Conservation (phyloP, 495 filamentous ascomycete genomes). For the Lepraria neglecta region DNA sequence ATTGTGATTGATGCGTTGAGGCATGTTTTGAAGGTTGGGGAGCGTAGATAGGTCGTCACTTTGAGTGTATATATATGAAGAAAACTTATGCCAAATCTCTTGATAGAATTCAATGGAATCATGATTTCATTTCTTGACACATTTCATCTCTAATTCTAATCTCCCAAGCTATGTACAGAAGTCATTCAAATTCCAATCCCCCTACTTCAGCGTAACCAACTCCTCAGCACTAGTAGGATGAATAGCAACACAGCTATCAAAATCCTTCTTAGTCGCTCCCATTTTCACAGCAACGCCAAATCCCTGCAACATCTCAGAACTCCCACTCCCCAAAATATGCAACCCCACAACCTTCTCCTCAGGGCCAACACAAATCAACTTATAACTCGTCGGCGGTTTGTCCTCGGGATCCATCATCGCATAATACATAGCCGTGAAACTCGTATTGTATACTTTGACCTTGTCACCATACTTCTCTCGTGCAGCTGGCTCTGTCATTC, state of each 20-base stretch:
- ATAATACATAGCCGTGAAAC: slow-evolving; percentile 55
- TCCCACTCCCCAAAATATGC: slow-evolving; percentile 51
- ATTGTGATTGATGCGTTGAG: slow-evolving; percentile 13
- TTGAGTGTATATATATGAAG: too few species aligned
- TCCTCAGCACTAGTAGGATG: slow-evolving; percentile 90
- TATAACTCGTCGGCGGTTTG: slow-evolving; percentile 56
- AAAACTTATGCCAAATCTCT: too few species aligned
- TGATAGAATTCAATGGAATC: too few species aligned
- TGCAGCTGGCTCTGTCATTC: slow-evolving; percentile 53
- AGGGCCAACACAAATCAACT: slow-evolving; percentile 50
- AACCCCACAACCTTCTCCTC: slow-evolving; percentile 56
- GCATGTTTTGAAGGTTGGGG: background rate
- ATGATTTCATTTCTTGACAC: too few species aligned
- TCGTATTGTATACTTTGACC: slow-evolving; percentile 53
- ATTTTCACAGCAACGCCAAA: slow-evolving; percentile 97
- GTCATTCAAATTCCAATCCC: too few species aligned
- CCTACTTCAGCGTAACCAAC: slow-evolving; percentile 59
- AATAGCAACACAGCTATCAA: slow-evolving; percentile 89
- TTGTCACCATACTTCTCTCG: slow-evolving; percentile 48
- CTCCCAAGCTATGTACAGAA: too few species aligned
- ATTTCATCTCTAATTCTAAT: too few species aligned
- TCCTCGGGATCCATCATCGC: slow-evolving; percentile 47
- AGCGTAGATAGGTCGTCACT: background rate
- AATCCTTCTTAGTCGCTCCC: slow-evolving; percentile 93
- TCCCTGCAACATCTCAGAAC: slow-evolving; percentile 84